A percentile compares a stretch with the other conserved stretches of the same genome.
These are phyloP conservation scores for Mucor lusitanicus DNA, from an alignment of 371 early-diverging fungal species.

Conservation along the genomic window DNA sequence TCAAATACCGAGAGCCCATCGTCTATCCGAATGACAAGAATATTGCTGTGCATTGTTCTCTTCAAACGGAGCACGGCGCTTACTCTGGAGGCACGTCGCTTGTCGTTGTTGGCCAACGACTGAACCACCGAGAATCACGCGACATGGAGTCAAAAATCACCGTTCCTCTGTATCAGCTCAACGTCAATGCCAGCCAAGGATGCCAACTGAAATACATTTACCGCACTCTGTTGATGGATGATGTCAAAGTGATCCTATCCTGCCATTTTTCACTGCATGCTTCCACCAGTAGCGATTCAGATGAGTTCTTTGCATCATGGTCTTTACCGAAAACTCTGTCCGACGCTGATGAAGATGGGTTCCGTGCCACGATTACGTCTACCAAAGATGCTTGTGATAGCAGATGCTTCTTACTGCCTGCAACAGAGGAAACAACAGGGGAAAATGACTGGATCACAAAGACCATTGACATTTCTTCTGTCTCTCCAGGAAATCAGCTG, in stretches of 20 bases:
- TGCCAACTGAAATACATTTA: constrained; percentile 8
- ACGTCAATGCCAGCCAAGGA: constrained; percentile 14
- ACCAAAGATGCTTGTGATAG: neutral
- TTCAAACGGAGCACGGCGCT: constrained; percentile 8
- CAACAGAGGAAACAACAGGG: constrained; percentile 2
- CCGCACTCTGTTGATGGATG: neutral
- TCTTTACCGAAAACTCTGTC: neutral
- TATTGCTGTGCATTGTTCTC: constrained; percentile 4
- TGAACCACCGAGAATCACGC: constrained; percentile 8
- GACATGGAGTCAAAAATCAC: constrained; percentile 14
- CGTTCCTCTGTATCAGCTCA: constrained; percentile 19
- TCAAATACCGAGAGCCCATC: constrained; percentile 20
- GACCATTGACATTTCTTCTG: constrained; percentile 7
- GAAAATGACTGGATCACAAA: constrained; percentile 19
- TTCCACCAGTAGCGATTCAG: neutral
- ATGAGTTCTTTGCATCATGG: neutral
- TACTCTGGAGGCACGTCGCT: constrained; percentile 23
- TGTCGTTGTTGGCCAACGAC: constrained; percentile 2
- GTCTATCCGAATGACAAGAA: neutral
- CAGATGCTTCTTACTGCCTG: constrained; percentile 11
- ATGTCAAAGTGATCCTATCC: constrained; percentile 6
- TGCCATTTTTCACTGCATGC: constrained; percentile 13
- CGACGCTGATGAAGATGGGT: neutral
- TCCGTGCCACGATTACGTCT: neutral
- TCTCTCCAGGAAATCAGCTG: neutral